A percentile compares a stretch with the other conserved stretches of the same genome.
phyloP scores from a whole-genome alignment of 2,329 filamentous ascomycete species.

The Phaeosphaeriaceae sp. region DNA sequence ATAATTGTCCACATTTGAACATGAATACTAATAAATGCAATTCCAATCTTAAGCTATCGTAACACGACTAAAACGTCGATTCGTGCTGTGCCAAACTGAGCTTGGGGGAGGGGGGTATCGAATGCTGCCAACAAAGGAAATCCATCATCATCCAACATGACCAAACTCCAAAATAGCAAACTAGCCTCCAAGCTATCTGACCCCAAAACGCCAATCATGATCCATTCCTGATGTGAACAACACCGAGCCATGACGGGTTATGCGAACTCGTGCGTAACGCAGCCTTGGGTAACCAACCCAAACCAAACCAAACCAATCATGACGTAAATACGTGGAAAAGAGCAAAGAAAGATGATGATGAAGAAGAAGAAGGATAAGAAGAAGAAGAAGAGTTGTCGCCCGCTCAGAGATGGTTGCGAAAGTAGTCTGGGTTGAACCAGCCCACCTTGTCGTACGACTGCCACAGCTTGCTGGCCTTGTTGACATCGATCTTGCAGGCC shows the following conservation, averaged over 20 bases:
- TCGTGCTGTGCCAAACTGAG: conserved; percentile 11
- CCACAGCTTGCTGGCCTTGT: conserved; percentile 95
- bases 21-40: conserved; percentile 2
- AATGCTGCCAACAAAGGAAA: conserved; percentile 33
- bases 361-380: neutral
- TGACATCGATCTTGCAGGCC: conserved; percentile 97
- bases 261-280: conserved; percentile 31
- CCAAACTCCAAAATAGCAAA: conserved; percentile 20
- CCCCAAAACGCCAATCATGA: conserved; percentile 39
- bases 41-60: neutral
- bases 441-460: conserved; percentile 85
- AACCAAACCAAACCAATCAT: no score
- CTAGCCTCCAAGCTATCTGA: neutral
- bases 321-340: neutral
- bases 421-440: conserved; percentile 71
- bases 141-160: conserved; percentile 9
- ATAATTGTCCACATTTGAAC: no score
- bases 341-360: neutral
- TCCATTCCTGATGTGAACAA: conserved; percentile 27
- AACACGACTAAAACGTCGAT: conserved; percentile 1
- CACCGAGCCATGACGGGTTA: conserved; percentile 27
- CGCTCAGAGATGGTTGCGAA: conserved; percentile 52
- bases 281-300: no score
- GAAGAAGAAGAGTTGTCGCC: neutral
- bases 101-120: conserved; percentile 39